Conservation (phyloP, 495 filamentous ascomycete species). For the Trichodelitschia bisporula region DNA sequence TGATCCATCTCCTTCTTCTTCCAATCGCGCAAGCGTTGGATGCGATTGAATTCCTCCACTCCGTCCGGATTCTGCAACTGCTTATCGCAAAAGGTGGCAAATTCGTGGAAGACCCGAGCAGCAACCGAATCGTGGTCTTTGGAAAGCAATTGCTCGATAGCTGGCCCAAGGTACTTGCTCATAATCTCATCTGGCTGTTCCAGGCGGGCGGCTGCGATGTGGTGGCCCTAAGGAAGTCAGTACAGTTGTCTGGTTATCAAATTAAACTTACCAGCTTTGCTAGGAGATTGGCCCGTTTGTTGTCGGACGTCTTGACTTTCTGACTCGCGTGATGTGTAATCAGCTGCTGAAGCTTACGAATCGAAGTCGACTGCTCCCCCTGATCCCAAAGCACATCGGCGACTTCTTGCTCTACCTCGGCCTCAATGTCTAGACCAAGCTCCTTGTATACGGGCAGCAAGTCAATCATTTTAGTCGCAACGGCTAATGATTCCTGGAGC, state of each 20-base stretch:
- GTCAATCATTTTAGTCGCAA: conserved; percentile 53
- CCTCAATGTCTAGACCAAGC: conserved; percentile 49
- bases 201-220: conserved; percentile 74
- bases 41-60: conserved; percentile 60
- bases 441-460: conserved; percentile 40
- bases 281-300: conserved; percentile 15
- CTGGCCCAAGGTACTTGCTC: conserved; percentile 52
- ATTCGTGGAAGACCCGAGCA: conserved; percentile 78
- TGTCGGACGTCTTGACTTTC: background rate
- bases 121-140: conserved; percentile 44
- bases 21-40: conserved; percentile 52
- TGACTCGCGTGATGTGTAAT: background rate
- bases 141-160: conserved; percentile 57
- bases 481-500: conserved; percentile 62
- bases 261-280: conserved; percentile 45
- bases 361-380: conserved; percentile 76
- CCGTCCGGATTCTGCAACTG: conserved; percentile 68
- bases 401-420: conserved; percentile 47
- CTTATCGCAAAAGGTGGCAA: conserved; percentile 82
- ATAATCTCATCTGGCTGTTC: conserved; percentile 85
- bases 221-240: conserved; percentile 30
- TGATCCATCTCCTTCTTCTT: conserved; percentile 56
- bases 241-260: background rate
- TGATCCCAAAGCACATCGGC: conserved; percentile 88
- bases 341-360: conserved; percentile 60